Base-by-base conservation (phyloP, 768 basidiomycete species). In the Rossbeevera mucosa region DNA sequence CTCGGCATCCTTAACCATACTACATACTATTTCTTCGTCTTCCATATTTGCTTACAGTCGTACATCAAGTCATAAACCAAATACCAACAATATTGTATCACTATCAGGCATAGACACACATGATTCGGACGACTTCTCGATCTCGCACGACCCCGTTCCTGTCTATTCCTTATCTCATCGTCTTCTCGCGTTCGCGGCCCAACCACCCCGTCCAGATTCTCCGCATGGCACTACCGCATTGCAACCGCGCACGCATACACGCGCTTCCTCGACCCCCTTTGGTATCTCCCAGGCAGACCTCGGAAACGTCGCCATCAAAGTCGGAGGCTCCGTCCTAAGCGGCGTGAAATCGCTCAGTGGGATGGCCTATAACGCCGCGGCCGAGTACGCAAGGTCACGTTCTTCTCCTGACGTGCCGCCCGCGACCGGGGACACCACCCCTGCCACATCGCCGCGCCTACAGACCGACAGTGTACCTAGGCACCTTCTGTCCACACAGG, bases 321-420 rank as follows among this genome's bases (percentile, higher is more conserved):
- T 83, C 2, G 83, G 85, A 20, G 83, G 80, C 28, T 79, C 74
- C 21, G 74, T 88, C 9, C 67, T 86, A 52, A 82, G 75, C 57
- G 83, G 85, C 18, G 78, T 88, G 76, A 78, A 79, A 62, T 77
- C 78, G 7, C 63, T 86, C 2, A 81, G 85, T 2, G 83, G 83
- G 14, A 71, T 82, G 59, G 86, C 85, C 1, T 74, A 77, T 29
- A 74, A 74, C 16, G 81, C 80, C 33, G 76, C 74, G 16, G 30
- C 66, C 22, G 59, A 71, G 47, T 74, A 73, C 50, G 79, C 79
- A 14, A 70, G 58, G 31, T 66, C 71, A 13, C 67, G 64, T 26
- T 66, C 59, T 18, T 38, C 36, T 38, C 36, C 18, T 38, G 18
- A 18, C 5, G 36, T 18, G 11, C 36, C 36, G 5, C 36, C 11